Percentiles rank a stretch among this genome's conserved stretches.
phyloP scores from a whole-genome alignment of 1,284 basidiomycete species.

The Irpex sp. region DNA sequence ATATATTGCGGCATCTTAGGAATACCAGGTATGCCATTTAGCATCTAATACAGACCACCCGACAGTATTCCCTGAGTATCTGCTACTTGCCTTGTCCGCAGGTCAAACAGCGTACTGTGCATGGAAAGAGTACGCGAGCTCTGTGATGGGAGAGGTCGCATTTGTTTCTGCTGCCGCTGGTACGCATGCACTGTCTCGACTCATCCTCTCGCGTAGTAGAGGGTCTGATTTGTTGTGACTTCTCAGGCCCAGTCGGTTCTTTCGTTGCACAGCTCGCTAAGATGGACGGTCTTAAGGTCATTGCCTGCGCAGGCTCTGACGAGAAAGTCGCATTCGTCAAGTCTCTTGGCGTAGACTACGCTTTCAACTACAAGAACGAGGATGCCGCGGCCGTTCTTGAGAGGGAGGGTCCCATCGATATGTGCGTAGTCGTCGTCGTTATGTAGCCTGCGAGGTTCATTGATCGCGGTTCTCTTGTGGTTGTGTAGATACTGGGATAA shows the following conservation, averaged over 20 bases:
- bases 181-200: neutral
- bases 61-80: neutral
- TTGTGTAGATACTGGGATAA: neutral
- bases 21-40: slow-evolving; percentile 22
- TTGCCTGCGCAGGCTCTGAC: neutral
- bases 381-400: neutral
- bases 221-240: neutral
- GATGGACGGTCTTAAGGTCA: neutral
- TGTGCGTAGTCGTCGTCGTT: neutral
- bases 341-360: neutral
- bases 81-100: neutral
- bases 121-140: slow-evolving; percentile 15
- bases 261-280: slow-evolving; percentile 58
- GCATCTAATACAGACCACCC: slow-evolving; percentile 2
- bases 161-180: slow-evolving; percentile 14
- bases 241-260: slow-evolving; percentile 8
- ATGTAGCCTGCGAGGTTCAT: neutral
- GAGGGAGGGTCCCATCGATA: neutral
- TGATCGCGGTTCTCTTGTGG: neutral
- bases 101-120: slow-evolving; percentile 14
- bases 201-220: too few species aligned
- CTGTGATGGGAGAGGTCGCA: slow-evolving; percentile 14
- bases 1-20: slow-evolving; percentile 25
- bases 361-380: neutral
- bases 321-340: neutral